phyloP scores from a whole-genome alignment of 2,329 filamentous ascomycete species.

The Ophioceras dolichostomum region DNA sequence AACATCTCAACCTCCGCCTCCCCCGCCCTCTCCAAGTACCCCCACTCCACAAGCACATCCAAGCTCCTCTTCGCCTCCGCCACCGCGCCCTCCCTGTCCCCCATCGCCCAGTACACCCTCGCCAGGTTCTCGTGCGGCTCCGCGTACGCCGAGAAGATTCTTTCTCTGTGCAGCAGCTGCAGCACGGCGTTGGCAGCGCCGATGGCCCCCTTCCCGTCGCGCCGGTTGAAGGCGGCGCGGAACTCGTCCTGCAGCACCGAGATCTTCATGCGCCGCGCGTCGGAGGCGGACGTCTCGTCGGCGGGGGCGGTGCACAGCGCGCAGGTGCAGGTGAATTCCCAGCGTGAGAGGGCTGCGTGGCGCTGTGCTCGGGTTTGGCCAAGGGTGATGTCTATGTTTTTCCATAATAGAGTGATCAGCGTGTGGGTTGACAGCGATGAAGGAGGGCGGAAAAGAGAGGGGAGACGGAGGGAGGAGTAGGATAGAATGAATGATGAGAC shows the following conservation, averaged over 20 bases:
- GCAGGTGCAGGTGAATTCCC: conserved; percentile 21
- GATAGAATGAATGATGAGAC: too few relatives aligned
- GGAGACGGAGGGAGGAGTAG: too few relatives aligned
- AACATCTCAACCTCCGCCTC: conserved; percentile 9
- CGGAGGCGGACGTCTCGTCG: conserved; percentile 14
- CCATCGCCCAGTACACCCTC: conserved; percentile 17
- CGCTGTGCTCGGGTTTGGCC: conserved; percentile 15
- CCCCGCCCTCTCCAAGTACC: conserved; percentile 14
- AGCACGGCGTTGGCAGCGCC: conserved; percentile 15
- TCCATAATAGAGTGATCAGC: too few relatives aligned
- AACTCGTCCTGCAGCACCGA: conserved; percentile 12
- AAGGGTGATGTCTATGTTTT: conserved; percentile 16
- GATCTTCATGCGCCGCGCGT: conserved; percentile 17
- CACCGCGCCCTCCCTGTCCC: conserved; percentile 13
- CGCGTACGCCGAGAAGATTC: conserved; percentile 15
- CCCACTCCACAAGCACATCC: conserved; percentile 15
- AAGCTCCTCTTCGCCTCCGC: conserved; percentile 16
- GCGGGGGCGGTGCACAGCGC: conserved; percentile 15
- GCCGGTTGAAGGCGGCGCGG: conserved; percentile 12
- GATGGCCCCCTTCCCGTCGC: conserved; percentile 14
- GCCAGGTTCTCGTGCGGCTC: conserved; percentile 21
- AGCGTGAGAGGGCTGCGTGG: conserved; percentile 13
- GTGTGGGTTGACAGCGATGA: too few relatives aligned
- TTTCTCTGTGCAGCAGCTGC: conserved; percentile 14
- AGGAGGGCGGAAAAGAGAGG: too few relatives aligned